Conservation (phyloP, 805 yeast genomes). For the Cyberlindnera samutprakarnensis region DNA sequence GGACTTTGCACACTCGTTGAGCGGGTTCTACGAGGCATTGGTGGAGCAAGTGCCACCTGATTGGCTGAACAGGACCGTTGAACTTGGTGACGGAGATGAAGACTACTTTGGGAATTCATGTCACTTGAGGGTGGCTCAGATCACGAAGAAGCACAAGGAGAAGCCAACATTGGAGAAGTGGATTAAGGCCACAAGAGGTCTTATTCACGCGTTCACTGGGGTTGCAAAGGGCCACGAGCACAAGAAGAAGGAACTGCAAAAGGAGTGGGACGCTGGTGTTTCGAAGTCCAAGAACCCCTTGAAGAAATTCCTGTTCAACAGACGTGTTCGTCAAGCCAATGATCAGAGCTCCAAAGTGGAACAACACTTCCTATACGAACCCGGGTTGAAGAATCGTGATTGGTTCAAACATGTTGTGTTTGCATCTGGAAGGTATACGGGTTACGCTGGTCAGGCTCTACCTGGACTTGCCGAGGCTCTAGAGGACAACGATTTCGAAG, state of each 20-base stretch:
- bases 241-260: slow-evolving; percentile 13
- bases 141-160: slow-evolving; percentile 4
- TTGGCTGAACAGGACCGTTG: slow-evolving; percentile 26
- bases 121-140: slow-evolving; percentile 31
- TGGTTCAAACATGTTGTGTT: slow-evolving; percentile 50
- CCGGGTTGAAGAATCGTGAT: slow-evolving; percentile 39
- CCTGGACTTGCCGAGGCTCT: slow-evolving; percentile 48
- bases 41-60: slow-evolving; percentile 28
- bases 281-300: slow-evolving; percentile 25
- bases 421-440: slow-evolving; percentile 50
- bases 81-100: slow-evolving; percentile 8
- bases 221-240: slow-evolving; percentile 23
- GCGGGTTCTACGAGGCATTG: slow-evolving; percentile 30
- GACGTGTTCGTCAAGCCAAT: slow-evolving; percentile 25
- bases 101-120: slow-evolving; percentile 7
- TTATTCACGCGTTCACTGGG: slow-evolving; percentile 19
- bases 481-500: slow-evolving; percentile 36
- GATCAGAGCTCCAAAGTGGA: slow-evolving; percentile 33
- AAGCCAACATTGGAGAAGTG: slow-evolving; percentile 20
- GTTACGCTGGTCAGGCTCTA: slow-evolving; percentile 45
- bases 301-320: slow-evolving; percentile 22
- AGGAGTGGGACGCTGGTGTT: slow-evolving; percentile 22
- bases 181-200: slow-evolving; percentile 22
- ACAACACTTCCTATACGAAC: slow-evolving; percentile 34
- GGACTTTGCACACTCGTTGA: slow-evolving; percentile 33